A percentile compares a stretch with the other conserved stretches of the same genome.
These are phyloP conservation scores for Lecanosticta acicola DNA, from an alignment of 2,329 filamentous ascomycete species.

Conservation along the genomic window DNA sequence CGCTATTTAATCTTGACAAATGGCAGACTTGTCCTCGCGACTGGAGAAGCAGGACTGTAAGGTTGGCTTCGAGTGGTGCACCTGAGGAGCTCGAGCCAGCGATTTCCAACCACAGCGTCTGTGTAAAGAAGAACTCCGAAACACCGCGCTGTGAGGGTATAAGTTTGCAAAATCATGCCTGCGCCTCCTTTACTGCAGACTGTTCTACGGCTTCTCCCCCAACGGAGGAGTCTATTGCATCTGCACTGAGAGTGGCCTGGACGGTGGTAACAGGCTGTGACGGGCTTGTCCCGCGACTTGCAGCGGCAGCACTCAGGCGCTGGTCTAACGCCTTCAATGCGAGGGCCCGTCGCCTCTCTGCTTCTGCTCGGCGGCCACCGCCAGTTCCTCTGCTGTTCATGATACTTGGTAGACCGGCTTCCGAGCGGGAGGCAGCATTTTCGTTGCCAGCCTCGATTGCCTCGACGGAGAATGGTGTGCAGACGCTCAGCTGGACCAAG, in stretches of 20 bases:
- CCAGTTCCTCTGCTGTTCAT: conserved; percentile 46
- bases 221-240: not conserved
- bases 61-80: too few relatives aligned
- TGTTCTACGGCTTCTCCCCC: conserved; percentile 1
- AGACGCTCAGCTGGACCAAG: conserved; percentile 69
- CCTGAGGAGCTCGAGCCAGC: too few relatives aligned
- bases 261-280: conserved; percentile 17
- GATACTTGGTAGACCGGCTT: conserved; percentile 56
- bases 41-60: too few relatives aligned
- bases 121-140: too few relatives aligned
- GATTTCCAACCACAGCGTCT: too few relatives aligned
- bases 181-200: conserved; percentile 1
- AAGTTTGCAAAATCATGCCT: conserved; percentile 1
- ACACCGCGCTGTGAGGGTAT: not conserved
- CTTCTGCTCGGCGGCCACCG: conserved; percentile 64
- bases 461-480: conserved; percentile 77
- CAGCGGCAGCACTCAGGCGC: conserved; percentile 75
- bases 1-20: too few relatives aligned
- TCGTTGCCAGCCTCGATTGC: conserved; percentile 70
- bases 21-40: too few relatives aligned
- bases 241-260: conserved; percentile 14
- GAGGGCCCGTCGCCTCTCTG: conserved; percentile 79
- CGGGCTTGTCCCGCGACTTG: conserved; percentile 10
- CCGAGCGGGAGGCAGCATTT: conserved; percentile 60
- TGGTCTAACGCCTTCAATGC: conserved; percentile 91